These are phyloP conservation scores for Dalbergia oliveri DNA, from an alignment of 306 rosid genomes.

Conservation along the genomic window DNA sequence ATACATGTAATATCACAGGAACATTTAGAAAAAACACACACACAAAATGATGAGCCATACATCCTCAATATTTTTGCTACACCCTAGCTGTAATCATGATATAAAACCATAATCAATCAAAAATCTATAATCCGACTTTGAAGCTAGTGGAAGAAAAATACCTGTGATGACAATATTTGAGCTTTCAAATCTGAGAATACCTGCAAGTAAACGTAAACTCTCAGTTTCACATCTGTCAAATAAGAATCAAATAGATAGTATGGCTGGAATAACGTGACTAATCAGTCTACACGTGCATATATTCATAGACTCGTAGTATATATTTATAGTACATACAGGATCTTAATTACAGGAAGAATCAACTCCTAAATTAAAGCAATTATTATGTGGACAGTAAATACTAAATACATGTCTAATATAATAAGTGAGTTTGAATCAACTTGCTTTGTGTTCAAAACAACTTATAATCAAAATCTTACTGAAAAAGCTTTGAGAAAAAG, in stretches of 20 bases:
- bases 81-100: neutral
- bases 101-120: neutral
- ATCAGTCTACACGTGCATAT: conserved; percentile 2
- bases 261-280: neutral
- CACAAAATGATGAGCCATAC: neutral
- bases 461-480: neutral
- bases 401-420: conserved; percentile 19
- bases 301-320: conserved; percentile 10
- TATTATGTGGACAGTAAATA: neutral
- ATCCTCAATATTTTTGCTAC: conserved; percentile 29
- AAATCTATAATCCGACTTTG: conserved; percentile 18
- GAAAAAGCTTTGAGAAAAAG: no score
- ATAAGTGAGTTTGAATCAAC: neutral
- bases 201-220: conserved; percentile 49
- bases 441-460: neutral
- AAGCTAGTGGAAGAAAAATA: conserved; percentile 34
- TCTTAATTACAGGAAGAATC: neutral
- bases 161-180: conserved; percentile 64
- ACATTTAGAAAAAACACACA: neutral
- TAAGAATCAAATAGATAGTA: conserved; percentile 1
- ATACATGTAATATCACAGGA: neutral
- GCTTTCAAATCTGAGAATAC: conserved; percentile 61
- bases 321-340: neutral
- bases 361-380: conserved; percentile 10
- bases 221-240: conserved; percentile 30